phyloP scores from a whole-genome alignment of 1,284 basidiomycete species.

The Wallemia hederae region DNA sequence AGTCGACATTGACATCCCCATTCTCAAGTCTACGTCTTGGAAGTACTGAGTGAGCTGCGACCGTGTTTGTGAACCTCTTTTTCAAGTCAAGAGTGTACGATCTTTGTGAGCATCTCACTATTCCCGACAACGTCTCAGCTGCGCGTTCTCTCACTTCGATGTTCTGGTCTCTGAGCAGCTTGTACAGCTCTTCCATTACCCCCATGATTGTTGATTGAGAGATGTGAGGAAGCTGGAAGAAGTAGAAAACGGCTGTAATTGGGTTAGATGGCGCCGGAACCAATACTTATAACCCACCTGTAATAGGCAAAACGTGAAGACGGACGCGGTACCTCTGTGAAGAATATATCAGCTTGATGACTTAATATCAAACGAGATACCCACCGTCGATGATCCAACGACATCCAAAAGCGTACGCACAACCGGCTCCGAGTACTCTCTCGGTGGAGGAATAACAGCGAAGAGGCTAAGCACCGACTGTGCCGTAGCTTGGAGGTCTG shows the following conservation, averaged over 20 bases:
- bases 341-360: slow-evolving; percentile 1
- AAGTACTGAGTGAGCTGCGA: slow-evolving; percentile 28
- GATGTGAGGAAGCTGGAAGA: slow-evolving; percentile 49
- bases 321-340: slow-evolving; percentile 46
- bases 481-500: slow-evolving; percentile 18
- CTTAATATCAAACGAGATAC: slow-evolving; percentile 7
- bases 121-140: slow-evolving; percentile 59
- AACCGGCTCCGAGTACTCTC: slow-evolving; percentile 24
- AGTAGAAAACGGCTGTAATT: slow-evolving; percentile 50
- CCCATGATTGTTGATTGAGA: slow-evolving; percentile 43
- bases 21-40: slow-evolving; percentile 33
- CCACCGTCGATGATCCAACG: slow-evolving; percentile 36
- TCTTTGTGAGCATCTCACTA: slow-evolving; percentile 66
- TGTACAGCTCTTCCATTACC: slow-evolving; percentile 28
- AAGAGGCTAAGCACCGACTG: slow-evolving; percentile 18
- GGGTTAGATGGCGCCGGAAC: not conserved
- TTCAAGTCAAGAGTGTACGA: slow-evolving; percentile 13
- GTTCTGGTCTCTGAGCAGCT: slow-evolving; percentile 64
- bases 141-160: slow-evolving; percentile 83
- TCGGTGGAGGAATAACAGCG: slow-evolving; percentile 19
- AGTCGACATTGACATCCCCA: slow-evolving; percentile 26
- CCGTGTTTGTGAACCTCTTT: slow-evolving; percentile 46
- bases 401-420: slow-evolving; percentile 30
- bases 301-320: slow-evolving; percentile 35
- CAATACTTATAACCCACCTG: slow-evolving; percentile 56